Evolutionary conservation across 108 stramenopile species (phyloP).

Genomic region (Skeletonema costatum): DNA sequence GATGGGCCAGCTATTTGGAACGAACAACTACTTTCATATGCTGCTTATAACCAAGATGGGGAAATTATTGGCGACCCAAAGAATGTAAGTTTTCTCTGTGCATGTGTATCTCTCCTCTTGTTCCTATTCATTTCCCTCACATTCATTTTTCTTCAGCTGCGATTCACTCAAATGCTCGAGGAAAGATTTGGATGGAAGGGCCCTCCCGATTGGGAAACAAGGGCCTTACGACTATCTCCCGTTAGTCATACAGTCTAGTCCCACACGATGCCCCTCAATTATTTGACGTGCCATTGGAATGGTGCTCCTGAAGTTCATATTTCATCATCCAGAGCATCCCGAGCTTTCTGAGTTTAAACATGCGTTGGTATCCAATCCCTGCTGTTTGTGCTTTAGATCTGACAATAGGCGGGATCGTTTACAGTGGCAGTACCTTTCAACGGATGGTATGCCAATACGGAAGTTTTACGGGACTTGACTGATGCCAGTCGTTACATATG

Average conservation of each 20-base stretch:
- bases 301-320: slow-evolving; percentile 16
- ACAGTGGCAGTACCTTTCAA: slow-evolving; percentile 43
- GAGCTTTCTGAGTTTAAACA: slow-evolving; percentile 4
- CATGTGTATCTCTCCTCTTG: not conserved
- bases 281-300: slow-evolving; percentile 22
- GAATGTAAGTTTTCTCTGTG: slow-evolving; percentile 12
- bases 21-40: slow-evolving; percentile 39
- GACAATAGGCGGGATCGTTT: slow-evolving; percentile 33
- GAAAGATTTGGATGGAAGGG: too few species aligned
- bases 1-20: slow-evolving; percentile 44
- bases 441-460: slow-evolving; percentile 41
- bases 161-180: slow-evolving; percentile 20
- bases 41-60: slow-evolving; percentile 25
- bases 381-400: slow-evolving; percentile 30
- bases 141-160: not conserved
- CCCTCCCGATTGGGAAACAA: slow-evolving; percentile 1
- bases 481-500: slow-evolving; percentile 26
- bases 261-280: not conserved
- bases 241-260: slow-evolving; percentile 2
- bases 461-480: slow-evolving; percentile 38
- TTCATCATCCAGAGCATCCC: slow-evolving; percentile 12
- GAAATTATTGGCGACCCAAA: slow-evolving; percentile 28
- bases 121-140: not conserved
- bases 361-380: slow-evolving; percentile 21
- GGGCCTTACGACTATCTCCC: slow-evolving; percentile 15